Evolutionary conservation across 2,329 filamentous ascomycete species (phyloP), one percentile per base, ranked within the genome.

Genomic region (Corinectria fuckeliana): DNA sequence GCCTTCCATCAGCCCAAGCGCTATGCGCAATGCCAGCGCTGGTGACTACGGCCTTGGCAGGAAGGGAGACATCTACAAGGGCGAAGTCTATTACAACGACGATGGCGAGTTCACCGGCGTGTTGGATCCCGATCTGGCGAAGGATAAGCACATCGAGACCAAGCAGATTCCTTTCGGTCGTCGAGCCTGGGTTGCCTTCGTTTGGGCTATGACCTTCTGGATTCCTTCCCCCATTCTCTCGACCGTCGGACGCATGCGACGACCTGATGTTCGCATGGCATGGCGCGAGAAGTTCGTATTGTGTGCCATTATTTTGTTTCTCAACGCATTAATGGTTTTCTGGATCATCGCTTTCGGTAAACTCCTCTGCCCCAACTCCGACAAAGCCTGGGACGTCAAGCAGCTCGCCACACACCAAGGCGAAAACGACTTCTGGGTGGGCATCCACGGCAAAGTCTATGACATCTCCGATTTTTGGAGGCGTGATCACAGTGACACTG

Each of bases 281-380:
- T 99, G 95, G 95, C 87, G 95, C 76, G 95, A 99, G 72, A 99
- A 99, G 77, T 50, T 99, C 10, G 90, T 95, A 0, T 81, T 99
- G 10, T 88, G 93, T 45, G 81, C 91, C 58, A 70, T 97, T 51
- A 98, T 99, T 67, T 74, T 91, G 26, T 69, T 99, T 11, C 77
- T 96, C 66, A 99, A 99, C 76, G 92, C 74, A 36, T 72, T 86
- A 25, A 86, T 99, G 61, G 82, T 97, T 58, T 99, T 99, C 79
- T 97, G 92, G 85, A 97, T 99, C 69, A 85, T 97, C 63, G 86
- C 79, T 36, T 95, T 99, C 69, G 93, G 94, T 30, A 87, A 85
- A 55, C 76, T 99, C 1, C 81, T 98, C 3, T 99, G 95, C 73
- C 95, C 95, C 13, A 93, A 97, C 73, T 91, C 87, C 64, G 87